Percentiles rank a stretch among this genome's conserved stretches.
phyloP scores from a whole-genome alignment of 208 protist genomes.

The Naegleria gruberi region DNA sequence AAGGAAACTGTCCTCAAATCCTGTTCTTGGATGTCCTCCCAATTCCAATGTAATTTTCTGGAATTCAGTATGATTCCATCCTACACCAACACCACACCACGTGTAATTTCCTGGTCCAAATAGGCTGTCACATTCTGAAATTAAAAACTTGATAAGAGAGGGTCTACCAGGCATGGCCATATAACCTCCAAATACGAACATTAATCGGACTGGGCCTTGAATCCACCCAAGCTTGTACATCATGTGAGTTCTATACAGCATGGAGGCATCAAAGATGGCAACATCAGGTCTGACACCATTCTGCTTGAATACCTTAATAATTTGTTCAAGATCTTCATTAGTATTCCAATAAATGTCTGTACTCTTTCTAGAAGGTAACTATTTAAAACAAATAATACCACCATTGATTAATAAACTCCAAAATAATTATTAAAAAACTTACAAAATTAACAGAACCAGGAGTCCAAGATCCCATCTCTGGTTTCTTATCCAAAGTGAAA shows the following conservation, averaged over 20 bases:
- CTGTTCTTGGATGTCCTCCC: not conserved
- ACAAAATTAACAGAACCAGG: not conserved
- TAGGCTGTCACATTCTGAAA: not conserved
- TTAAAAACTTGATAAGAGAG: not conserved
- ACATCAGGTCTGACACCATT: not conserved
- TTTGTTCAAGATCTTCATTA: not conserved
- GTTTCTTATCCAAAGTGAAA: not conserved
- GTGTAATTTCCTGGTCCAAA: not conserved
- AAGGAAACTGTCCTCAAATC: not conserved
- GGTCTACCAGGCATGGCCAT: not conserved
- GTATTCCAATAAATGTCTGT: not conserved
- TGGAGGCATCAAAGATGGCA: not conserved
- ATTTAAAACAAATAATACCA: no score
- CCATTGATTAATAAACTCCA: not conserved
- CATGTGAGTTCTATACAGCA: not conserved
- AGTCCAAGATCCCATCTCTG: not conserved
- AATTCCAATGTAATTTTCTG: not conserved
- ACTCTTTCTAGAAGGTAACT: not conserved
- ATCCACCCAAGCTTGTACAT: not conserved
- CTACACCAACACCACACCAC: not conserved
- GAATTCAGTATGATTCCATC: not conserved
- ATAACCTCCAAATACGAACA: slow-evolving; percentile 8
- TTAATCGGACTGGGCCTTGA: not conserved
- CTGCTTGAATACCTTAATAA: not conserved
- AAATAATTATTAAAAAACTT: not conserved